Evolutionary conservation across 257 asterid species (phyloP).

Genomic region (Misopates orontium): DNA sequence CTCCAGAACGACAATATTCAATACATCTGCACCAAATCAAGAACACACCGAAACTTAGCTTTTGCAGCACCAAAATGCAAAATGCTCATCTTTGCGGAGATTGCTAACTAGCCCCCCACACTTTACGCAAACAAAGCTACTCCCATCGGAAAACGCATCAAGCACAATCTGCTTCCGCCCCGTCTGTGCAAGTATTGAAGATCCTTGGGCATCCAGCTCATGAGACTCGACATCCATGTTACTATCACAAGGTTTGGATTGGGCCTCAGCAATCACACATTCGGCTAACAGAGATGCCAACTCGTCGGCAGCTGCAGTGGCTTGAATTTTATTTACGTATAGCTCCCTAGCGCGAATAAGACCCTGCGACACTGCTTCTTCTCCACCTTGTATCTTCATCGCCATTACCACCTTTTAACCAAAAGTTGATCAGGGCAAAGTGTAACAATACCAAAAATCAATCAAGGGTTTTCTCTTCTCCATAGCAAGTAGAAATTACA

Average conservation of each 20-base stretch:
- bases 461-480: constrained; percentile 12
- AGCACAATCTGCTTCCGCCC: constrained; percentile 76
- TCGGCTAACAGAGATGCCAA: constrained; percentile 86
- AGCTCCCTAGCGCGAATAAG: constrained; percentile 75
- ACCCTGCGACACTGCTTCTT: constrained; percentile 59
- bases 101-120: constrained; percentile 95
- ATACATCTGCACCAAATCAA: too few species aligned
- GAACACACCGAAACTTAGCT: constrained; percentile 33
- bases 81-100: constrained; percentile 82
- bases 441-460: not conserved
- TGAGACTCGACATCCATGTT: constrained; percentile 30
- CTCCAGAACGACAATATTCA: too few species aligned
- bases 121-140: constrained; percentile 84
- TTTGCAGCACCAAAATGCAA: constrained; percentile 80
- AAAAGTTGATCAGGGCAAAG: not conserved
- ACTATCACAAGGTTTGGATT: constrained; percentile 33
- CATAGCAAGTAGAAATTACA: not conserved
- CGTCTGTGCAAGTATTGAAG: constrained; percentile 75
- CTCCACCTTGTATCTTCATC: constrained; percentile 80
- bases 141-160: constrained; percentile 90
- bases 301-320: constrained; percentile 80
- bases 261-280: constrained; percentile 91
- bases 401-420: constrained; percentile 73
- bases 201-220: constrained; percentile 52
- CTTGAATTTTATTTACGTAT: constrained; percentile 60